These are phyloP conservation scores for Tardiomyces depauwii DNA, from an alignment of 1,139 yeast genomes.

Conservation along the genomic window DNA sequence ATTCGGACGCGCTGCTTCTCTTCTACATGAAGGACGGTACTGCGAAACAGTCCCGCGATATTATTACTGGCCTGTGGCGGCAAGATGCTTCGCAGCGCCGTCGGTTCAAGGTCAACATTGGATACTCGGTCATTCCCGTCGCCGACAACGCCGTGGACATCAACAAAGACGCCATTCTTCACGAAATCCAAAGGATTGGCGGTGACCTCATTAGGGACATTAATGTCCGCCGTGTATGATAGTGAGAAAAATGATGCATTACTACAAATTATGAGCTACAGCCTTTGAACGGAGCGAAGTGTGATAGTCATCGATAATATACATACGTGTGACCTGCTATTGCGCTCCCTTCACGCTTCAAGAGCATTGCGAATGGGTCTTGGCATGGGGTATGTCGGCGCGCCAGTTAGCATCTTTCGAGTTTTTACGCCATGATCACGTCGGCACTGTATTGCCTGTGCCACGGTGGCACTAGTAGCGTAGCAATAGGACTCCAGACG, in stretches of 20 bases:
- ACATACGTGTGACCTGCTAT: too few species aligned
- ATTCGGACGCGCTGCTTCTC: constrained; percentile 42
- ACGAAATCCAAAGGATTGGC: constrained; percentile 65
- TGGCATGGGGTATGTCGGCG: constrained; percentile 20
- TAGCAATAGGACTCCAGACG: neutral
- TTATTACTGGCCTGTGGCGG: constrained; percentile 67
- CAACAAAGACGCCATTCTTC: constrained; percentile 63
- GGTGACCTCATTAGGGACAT: constrained; percentile 40
- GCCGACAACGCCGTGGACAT: constrained; percentile 36
- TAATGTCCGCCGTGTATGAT: constrained; percentile 1
- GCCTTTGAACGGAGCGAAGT: too few species aligned
- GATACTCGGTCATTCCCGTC: constrained; percentile 60
- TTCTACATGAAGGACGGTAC: constrained; percentile 30
- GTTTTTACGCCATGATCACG: constrained; percentile 1
- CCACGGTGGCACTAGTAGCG: neutral
- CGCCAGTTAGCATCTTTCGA: constrained; percentile 6
- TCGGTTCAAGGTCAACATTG: constrained; percentile 70
- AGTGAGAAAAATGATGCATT: constrained; percentile 1
- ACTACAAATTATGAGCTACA: too few species aligned
- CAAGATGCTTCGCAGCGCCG: constrained; percentile 44
- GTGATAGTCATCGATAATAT: too few species aligned
- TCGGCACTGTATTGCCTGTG: constrained; percentile 4
- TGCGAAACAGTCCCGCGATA: constrained; percentile 13
- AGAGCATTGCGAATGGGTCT: constrained; percentile 12
- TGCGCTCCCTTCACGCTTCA: constrained; percentile 4